phyloP scores from a whole-genome alignment of 2,329 filamentous ascomycete species.

The Penicillium sp. region DNA sequence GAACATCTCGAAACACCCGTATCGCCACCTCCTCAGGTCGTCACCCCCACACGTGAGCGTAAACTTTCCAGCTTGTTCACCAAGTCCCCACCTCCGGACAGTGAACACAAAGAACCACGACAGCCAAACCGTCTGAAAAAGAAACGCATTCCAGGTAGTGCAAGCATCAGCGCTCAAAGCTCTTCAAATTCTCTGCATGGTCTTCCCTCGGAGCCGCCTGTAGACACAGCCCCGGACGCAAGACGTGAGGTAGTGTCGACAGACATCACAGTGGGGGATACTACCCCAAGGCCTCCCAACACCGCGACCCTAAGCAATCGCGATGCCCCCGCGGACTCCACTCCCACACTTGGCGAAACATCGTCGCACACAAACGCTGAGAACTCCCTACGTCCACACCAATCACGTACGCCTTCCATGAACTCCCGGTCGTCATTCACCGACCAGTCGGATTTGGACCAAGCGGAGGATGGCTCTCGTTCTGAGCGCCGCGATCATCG shows the following conservation, averaged over 20 bases:
- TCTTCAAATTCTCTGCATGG: conserved; percentile 73
- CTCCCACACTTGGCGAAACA: conserved; percentile 37
- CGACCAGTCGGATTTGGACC: conserved; percentile 77
- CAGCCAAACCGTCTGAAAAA: conserved; percentile 91
- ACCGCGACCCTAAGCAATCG: conserved; percentile 31
- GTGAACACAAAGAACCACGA: conserved; percentile 58
- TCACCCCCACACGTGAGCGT: conserved; percentile 63
- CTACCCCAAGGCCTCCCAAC: conserved; percentile 36
- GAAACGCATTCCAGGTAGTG: conserved; percentile 71
- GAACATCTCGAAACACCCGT: conserved; percentile 51
- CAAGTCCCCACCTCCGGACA: conserved; percentile 62
- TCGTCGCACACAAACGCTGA: conserved; percentile 45
- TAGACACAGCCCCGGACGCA: conserved; percentile 31
- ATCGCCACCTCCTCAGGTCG: conserved; percentile 40
- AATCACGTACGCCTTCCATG: conserved; percentile 73
- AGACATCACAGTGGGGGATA: conserved; percentile 27
- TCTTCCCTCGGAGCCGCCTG: conserved; percentile 42
- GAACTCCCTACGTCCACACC: conserved; percentile 60
- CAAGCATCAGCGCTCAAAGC: conserved; percentile 85
- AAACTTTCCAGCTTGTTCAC: conserved; percentile 67
- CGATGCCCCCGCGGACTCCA: conserved; percentile 25
- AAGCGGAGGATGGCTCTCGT: conserved; percentile 60
- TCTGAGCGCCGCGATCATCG: conserved; percentile 66
- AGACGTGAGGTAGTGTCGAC: conserved; percentile 21
- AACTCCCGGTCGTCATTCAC: conserved; percentile 69